Percentiles rank a stretch among this genome's conserved stretches.
Evolutionary conservation across 495 filamentous ascomycete species (phyloP).

Genomic region (Neurospora sp.): DNA sequence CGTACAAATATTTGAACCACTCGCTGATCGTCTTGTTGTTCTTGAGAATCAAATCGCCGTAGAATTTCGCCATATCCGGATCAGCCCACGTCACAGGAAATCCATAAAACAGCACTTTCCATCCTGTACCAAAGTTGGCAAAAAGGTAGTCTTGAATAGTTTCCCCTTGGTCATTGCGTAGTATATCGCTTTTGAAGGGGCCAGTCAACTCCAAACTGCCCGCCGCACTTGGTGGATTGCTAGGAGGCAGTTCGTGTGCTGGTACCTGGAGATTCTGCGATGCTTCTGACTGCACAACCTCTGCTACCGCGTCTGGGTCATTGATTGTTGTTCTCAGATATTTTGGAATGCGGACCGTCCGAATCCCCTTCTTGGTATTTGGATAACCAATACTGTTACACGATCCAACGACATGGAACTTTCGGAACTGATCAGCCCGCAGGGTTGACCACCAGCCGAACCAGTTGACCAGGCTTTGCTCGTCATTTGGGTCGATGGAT

Average conservation of each 20-base stretch:
- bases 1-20: too few relatives aligned
- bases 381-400: constrained; percentile 11
- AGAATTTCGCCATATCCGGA: constrained; percentile 25
- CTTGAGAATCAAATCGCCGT: constrained; percentile 14
- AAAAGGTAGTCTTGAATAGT: neutral
- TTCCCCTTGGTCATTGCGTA: neutral
- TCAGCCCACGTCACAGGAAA: constrained; percentile 32
- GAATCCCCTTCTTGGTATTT: constrained; percentile 20
- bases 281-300: constrained; percentile 11
- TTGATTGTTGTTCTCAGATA: constrained; percentile 28
- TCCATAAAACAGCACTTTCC: constrained; percentile 5
- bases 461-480: constrained; percentile 42
- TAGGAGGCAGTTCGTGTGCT: neutral
- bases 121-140: neutral
- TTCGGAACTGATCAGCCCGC: constrained; percentile 36
- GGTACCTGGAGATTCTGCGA: neutral
- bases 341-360: constrained; percentile 26
- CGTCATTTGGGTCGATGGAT: constrained; percentile 41
- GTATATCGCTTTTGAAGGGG: constrained; percentile 7
- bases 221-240: neutral
- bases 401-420: constrained; percentile 39
- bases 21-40: constrained; percentile 22
- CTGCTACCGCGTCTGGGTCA: constrained; percentile 28
- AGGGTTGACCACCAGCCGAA: constrained; percentile 43
- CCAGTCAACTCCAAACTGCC: neutral